phyloP scores from a whole-genome alignment of 2,329 filamentous ascomycete genomes.

The Trichocomaceae sp. region DNA sequence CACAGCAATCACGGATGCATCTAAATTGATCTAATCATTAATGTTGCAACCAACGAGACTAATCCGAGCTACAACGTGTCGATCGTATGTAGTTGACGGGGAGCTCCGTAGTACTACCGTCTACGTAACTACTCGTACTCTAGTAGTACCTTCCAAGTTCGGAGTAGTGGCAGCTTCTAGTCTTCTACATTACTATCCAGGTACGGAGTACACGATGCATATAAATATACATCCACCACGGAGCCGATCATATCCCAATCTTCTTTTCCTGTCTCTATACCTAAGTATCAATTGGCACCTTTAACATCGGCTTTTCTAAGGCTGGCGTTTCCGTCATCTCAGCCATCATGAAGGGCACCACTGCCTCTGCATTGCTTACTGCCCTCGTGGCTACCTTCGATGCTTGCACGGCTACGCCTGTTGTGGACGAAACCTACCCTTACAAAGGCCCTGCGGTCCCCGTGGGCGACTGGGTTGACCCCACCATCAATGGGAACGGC shows the following conservation, averaged over 20 bases:
- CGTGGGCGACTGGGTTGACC: slow-evolving; percentile 48
- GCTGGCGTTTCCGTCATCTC: not conserved
- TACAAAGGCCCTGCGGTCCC: slow-evolving; percentile 46
- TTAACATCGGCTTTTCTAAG: not conserved
- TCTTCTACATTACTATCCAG: no score
- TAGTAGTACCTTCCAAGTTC: no score
- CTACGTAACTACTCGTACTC: no score
- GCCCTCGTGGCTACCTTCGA: slow-evolving; percentile 18
- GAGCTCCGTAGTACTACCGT: not conserved
- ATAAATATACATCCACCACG: not conserved
- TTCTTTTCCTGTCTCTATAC: not conserved
- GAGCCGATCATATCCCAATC: not conserved
- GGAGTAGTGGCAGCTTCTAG: no score
- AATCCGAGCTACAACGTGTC: not conserved
- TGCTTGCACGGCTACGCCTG: slow-evolving; percentile 29
- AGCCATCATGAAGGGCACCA: slow-evolving; percentile 4
- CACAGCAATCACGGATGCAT: not conserved
- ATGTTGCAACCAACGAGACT: not conserved
- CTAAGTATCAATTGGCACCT: not conserved
- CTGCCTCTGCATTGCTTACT: slow-evolving; percentile 15
- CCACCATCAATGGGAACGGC: slow-evolving; percentile 46
- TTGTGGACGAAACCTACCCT: slow-evolving; percentile 27
- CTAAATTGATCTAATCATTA: not conserved
- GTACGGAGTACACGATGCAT: not conserved
- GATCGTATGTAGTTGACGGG: not conserved